Evolutionary conservation across 768 basidiomycete genomes (phyloP).

Genomic region (Hygrocybe punicea): DNA sequence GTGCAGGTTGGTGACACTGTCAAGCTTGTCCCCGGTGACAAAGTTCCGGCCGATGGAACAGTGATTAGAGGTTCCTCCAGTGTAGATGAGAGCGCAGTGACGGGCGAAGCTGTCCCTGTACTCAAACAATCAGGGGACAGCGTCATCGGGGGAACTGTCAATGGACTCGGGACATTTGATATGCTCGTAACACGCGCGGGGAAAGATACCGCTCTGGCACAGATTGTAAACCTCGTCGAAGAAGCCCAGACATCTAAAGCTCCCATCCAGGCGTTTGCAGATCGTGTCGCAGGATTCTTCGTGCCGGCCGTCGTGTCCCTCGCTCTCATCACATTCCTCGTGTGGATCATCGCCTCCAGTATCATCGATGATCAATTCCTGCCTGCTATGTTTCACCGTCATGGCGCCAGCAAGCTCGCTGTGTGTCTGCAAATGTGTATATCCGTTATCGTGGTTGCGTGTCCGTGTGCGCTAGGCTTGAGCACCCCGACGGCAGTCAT

Average conservation of each 20-base stretch:
- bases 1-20: conserved; percentile 91
- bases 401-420: conserved; percentile 81
- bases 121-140: conserved; percentile 77
- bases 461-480: conserved; percentile 94
- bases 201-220: conserved; percentile 91
- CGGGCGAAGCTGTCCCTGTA: conserved; percentile 89
- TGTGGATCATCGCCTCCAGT: conserved; percentile 75
- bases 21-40: conserved; percentile 94
- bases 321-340: conserved; percentile 73
- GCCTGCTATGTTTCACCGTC: conserved; percentile 79
- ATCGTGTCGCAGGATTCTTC: conserved; percentile 91
- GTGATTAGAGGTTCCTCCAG: conserved; percentile 83
- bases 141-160: conserved; percentile 96
- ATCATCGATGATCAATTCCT: conserved; percentile 54
- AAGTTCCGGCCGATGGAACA: conserved; percentile 92
- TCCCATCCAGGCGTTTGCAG: conserved; percentile 96
- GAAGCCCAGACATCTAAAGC: conserved; percentile 98
- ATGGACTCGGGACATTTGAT: conserved; percentile 95
- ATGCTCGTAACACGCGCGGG: conserved; percentile 95
- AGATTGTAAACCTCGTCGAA: conserved; percentile 95
- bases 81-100: conserved; percentile 94
- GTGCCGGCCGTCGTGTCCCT: conserved; percentile 89
- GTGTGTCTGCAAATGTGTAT: conserved; percentile 97
- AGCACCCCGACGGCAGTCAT: conserved; percentile 98
- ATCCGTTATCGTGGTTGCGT: conserved; percentile 95